These are phyloP conservation scores for Luffa acutangula DNA, from an alignment of 306 rosid species.

Conservation along the genomic window DNA sequence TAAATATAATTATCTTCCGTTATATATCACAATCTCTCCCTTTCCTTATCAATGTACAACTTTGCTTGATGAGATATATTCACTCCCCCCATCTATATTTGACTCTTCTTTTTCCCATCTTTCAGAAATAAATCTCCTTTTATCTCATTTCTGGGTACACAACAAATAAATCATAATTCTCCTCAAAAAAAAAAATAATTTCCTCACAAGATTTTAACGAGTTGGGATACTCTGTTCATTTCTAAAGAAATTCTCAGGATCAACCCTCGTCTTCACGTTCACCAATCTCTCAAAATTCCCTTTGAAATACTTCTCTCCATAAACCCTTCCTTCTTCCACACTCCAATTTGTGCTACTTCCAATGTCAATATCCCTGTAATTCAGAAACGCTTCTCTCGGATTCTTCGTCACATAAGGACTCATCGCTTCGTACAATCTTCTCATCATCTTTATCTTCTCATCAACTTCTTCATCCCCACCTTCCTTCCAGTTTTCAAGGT, in stretches of 20 bases:
- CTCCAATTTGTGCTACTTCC: slow-evolving; percentile 18
- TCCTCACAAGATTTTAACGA: background rate
- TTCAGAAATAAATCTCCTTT: too few species aligned
- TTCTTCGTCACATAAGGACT: slow-evolving; percentile 45
- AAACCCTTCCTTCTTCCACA: slow-evolving; percentile 13
- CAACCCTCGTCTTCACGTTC: slow-evolving; percentile 14
- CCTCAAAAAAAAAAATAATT: too few species aligned
- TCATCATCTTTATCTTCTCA: slow-evolving; percentile 11
- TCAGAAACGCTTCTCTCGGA: slow-evolving; percentile 43
- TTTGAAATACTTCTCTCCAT: slow-evolving; percentile 22
- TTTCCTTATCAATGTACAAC: too few species aligned
- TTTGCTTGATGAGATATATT: too few species aligned
- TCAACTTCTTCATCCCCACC: slow-evolving; percentile 17
- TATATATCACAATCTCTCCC: too few species aligned
- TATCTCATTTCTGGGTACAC: background rate
- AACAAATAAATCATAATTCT: background rate
- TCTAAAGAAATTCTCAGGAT: slow-evolving; percentile 29
- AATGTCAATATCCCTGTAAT: slow-evolving; percentile 52
- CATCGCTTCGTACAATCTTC: slow-evolving; percentile 33
- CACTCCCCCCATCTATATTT: too few species aligned
- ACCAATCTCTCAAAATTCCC: slow-evolving; percentile 22
- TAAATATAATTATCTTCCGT: too few species aligned
- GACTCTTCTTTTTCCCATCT: too few species aligned
- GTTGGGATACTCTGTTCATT: slow-evolving; percentile 29
- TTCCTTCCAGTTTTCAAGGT: slow-evolving; percentile 31